A percentile compares a stretch with the other conserved stretches of the same genome.
phyloP scores from a whole-genome alignment of 805 yeast species.

The Starmera caribaea region DNA sequence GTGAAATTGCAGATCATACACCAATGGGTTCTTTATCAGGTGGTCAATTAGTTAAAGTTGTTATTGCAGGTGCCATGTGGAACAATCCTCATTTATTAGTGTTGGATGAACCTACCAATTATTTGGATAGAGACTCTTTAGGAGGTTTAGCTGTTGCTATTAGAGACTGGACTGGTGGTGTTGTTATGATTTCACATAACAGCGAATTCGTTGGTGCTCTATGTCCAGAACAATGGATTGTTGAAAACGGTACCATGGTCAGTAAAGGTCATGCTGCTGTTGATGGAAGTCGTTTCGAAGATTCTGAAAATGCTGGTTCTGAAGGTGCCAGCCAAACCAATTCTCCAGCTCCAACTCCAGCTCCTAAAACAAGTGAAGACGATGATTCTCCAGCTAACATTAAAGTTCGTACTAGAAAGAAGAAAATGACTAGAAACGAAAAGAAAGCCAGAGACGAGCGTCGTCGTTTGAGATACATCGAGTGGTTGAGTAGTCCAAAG shows the following conservation, averaged over 20 bases:
- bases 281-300: constrained; percentile 76
- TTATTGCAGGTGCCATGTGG: constrained; percentile 99
- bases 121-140: constrained; percentile 93
- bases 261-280: constrained; percentile 73
- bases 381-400: constrained; percentile 94
- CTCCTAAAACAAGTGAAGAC: constrained; percentile 42
- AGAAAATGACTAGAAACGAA: constrained; percentile 96
- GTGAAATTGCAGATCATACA: constrained; percentile 97
- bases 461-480: constrained; percentile 87
- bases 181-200: constrained; percentile 96
- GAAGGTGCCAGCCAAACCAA: constrained; percentile 39
- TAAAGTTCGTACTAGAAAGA: constrained; percentile 86
- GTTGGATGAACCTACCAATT: constrained; percentile 96
- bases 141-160: constrained; percentile 98
- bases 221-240: constrained; percentile 98
- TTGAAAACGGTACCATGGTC: constrained; percentile 83
- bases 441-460: constrained; percentile 86
- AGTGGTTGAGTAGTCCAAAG: constrained; percentile 93
- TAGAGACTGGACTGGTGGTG: constrained; percentile 98
- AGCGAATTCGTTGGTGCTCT: constrained; percentile 94
- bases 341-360: constrained; percentile 29
- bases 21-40: constrained; percentile 96
- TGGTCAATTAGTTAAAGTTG: constrained; percentile 97
- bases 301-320: constrained; percentile 47
- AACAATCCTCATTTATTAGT: constrained; percentile 96